Evolutionary conservation across 2,329 filamentous ascomycete genomes (phyloP), one percentile per base, ranked within the genome.

Genomic region (Pseudocercospora musae): DNA sequence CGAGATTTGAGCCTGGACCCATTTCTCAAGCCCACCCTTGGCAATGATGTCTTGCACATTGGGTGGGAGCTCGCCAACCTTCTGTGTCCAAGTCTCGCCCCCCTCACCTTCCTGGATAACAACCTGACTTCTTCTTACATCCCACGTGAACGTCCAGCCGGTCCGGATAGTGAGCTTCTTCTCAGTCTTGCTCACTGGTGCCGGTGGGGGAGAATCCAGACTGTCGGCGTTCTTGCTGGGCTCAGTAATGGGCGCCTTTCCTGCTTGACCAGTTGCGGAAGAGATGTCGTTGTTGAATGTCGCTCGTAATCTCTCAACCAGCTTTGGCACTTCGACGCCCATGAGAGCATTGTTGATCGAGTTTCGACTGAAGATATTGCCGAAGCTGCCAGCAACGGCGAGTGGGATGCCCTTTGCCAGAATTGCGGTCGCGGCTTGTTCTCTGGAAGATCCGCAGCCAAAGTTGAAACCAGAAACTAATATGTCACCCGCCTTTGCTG

Each of bases 401-500:
- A 96, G 84, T 0, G 89, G 89, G 62, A 96, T 93, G 68, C 88
- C 77, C 77, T 89, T 91, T 15, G 92, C 91, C 0, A 96, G 81
- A 59, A 96, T 89, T 0, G 92, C 89, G 0, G 94, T 97, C 0
- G 93, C 93, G 5, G 92, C 92, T 76, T 96, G 91, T 76, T 97
- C 93, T 59, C 93, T 81, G 0, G 87, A 92, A 60, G 82, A 86
- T 18, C 92, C 92, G 68, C 88, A 92, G 53, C 94, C 94, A 73
- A 97, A 96, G 80, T 96, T 96, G 80, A 88, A 95, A 31, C 92
- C 92, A 0, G 88, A 79, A 0, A 97, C 92, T 0, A 97, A 84
- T 59, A 97, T 91, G 71, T 98, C 93, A 54, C 86, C 87, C 0
- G 85, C 73, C 66, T 84, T 84, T 50, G 89, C 88, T 37, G 88